phyloP scores from a whole-genome alignment of 2,329 filamentous ascomycete species.

The Fusarium redolens region DNA sequence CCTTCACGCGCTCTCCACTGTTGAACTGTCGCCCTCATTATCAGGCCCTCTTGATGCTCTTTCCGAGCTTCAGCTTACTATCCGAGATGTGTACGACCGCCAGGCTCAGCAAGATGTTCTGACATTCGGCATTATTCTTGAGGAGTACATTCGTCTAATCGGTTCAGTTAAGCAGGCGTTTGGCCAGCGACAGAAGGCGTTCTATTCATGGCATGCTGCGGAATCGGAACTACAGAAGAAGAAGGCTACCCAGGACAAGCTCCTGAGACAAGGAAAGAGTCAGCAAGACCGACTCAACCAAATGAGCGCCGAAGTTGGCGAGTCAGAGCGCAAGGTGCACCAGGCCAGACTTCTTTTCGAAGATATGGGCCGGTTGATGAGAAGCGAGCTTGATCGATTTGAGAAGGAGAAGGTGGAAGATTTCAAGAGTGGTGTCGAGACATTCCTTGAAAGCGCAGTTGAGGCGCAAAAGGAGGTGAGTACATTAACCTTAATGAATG shows the following conservation, averaged over 20 bases:
- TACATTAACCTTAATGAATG: slow-evolving; percentile 8
- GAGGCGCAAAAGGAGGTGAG: slow-evolving; percentile 98
- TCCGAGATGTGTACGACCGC: slow-evolving; percentile 93
- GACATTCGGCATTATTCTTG: slow-evolving; percentile 95
- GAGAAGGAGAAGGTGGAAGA: slow-evolving; percentile 98
- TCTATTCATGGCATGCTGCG: slow-evolving; percentile 91
- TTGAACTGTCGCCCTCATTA: slow-evolving; percentile 89
- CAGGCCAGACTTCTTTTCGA: slow-evolving; percentile 92
- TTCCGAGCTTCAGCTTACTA: slow-evolving; percentile 92
- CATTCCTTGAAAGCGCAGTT: slow-evolving; percentile 94
- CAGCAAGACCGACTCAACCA: slow-evolving; percentile 96
- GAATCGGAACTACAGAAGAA: slow-evolving; percentile 93
- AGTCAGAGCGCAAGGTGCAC: slow-evolving; percentile 92
- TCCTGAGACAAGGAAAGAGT: slow-evolving; percentile 92
- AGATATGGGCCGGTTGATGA: slow-evolving; percentile 96
- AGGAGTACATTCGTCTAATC: slow-evolving; percentile 97
- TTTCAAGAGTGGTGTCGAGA: slow-evolving; percentile 98
- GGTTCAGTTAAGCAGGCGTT: slow-evolving; percentile 96
- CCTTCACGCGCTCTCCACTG: slow-evolving; percentile 89
- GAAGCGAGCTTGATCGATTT: slow-evolving; percentile 89
- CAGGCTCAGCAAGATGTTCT: slow-evolving; percentile 97
- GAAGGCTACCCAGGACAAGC: slow-evolving; percentile 89
- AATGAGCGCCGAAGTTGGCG: slow-evolving; percentile 90
- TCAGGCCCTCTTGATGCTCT: slow-evolving; percentile 91
- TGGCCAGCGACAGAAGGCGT: slow-evolving; percentile 91